A percentile compares a stretch with the other conserved stretches of the same genome.
These are phyloP conservation scores for Euphrasia arctica DNA, from an alignment of 305 asterid species.

Conservation along the genomic window DNA sequence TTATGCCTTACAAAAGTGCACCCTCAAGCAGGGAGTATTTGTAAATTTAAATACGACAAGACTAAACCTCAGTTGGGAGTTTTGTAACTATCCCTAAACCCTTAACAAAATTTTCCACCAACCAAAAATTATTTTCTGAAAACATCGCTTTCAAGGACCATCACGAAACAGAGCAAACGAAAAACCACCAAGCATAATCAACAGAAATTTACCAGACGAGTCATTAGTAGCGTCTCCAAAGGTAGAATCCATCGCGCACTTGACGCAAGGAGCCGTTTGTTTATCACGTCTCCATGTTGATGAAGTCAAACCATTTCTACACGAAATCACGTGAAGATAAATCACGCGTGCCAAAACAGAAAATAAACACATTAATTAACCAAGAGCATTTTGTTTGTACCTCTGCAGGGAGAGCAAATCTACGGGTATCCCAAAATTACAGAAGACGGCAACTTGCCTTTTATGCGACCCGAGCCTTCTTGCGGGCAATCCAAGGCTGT, in stretches of 20 bases:
- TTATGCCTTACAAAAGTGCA: background rate
- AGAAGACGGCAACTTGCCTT: conserved; percentile 35
- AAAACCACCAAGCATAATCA: conserved; percentile 11
- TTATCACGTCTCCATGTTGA: conserved; percentile 37
- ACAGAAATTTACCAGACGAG: conserved; percentile 51
- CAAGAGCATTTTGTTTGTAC: conserved; percentile 21
- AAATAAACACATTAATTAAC: background rate
- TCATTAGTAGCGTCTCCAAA: conserved; percentile 60
- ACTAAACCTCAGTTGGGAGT: conserved; percentile 3
- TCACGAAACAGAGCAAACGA: background rate
- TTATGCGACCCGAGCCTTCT: conserved; percentile 41
- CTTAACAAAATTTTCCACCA: background rate
- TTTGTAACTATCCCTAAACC: background rate
- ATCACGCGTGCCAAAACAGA: conserved; percentile 4
- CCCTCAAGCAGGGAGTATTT: background rate
- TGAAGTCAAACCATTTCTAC: conserved; percentile 43
- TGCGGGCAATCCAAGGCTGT: conserved; percentile 42
- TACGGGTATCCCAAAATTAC: conserved; percentile 34
- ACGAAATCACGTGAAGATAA: conserved; percentile 24
- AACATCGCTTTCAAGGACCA: conserved; percentile 10
- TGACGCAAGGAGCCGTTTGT: conserved; percentile 38
- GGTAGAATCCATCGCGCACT: conserved; percentile 88
- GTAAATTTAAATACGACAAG: background rate
- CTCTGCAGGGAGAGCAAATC: conserved; percentile 36
- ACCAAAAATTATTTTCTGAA: background rate